Evolutionary conservation across 371 early-diverging fungal species (phyloP).

Genomic region (Chytridiales sp.): DNA sequence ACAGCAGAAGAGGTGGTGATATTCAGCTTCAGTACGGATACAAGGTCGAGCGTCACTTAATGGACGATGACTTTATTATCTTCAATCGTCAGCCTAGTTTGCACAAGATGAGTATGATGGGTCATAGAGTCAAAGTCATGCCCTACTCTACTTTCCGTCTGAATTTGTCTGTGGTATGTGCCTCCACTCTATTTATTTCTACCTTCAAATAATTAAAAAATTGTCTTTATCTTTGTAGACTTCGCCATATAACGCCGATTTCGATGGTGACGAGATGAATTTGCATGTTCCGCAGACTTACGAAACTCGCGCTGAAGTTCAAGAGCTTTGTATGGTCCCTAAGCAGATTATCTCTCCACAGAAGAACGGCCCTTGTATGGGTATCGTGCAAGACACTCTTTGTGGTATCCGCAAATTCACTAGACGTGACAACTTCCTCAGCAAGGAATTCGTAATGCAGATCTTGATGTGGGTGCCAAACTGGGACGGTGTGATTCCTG

Average conservation of each 20-base stretch:
- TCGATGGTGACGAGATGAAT: conserved; percentile 99
- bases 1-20: conserved; percentile 85
- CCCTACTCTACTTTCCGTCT: conserved; percentile 98
- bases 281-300: conserved; percentile 97
- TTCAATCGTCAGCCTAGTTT: conserved; percentile 99
- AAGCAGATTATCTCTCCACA: conserved; percentile 98
- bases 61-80: conserved; percentile 96
- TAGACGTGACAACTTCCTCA: conserved; percentile 89
- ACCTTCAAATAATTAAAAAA: neutral
- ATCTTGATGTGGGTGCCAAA: conserved; percentile 92
- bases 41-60: conserved; percentile 96
- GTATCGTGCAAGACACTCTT: conserved; percentile 99
- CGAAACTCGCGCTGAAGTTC: conserved; percentile 94
- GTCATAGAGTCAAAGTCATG: conserved; percentile 97
- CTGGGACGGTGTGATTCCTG: conserved; percentile 94
- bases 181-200: neutral
- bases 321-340: conserved; percentile 96
- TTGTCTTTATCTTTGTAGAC: conserved; percentile 49
- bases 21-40: conserved; percentile 92
- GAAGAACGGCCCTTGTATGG: conserved; percentile 99
- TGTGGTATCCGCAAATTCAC: conserved; percentile 98
- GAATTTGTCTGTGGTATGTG: conserved; percentile 83
- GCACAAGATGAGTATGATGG: conserved; percentile 99
- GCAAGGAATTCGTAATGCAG: conserved; percentile 92
- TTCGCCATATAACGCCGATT: conserved; percentile 99